phyloP scores from a whole-genome alignment of 108 stramenopile genomes.

The Asterionellopsis glacialis region DNA sequence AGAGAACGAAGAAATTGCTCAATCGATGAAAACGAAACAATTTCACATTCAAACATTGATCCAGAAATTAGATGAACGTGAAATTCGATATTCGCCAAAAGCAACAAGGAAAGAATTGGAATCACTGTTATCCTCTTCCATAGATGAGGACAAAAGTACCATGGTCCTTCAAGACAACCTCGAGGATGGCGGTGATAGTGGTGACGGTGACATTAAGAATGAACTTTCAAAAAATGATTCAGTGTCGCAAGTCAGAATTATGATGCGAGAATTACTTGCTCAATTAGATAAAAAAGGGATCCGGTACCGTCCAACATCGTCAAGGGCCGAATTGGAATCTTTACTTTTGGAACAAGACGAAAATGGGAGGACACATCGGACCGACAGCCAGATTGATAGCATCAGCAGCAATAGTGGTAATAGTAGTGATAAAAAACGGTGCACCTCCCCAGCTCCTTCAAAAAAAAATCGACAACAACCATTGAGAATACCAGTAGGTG shows the following conservation, averaged over 20 bases:
- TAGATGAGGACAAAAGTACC: no score
- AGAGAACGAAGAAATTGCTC: background rate
- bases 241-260: no score
- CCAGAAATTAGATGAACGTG: conserved; percentile 1
- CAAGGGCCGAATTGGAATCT: background rate
- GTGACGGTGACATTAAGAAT: no score
- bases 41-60: background rate
- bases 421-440: background rate
- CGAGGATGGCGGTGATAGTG: no score
- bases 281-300: background rate
- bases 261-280: no score
- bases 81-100: conserved; percentile 5
- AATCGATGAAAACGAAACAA: background rate
- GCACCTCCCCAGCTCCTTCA: background rate
- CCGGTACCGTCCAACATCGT: background rate
- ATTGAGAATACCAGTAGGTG: background rate
- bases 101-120: conserved; percentile 3
- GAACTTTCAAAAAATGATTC: no score
- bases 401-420: background rate
- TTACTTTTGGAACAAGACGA: background rate
- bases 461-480: background rate
- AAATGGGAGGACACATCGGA: background rate
- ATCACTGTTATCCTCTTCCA: no score
- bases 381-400: background rate
- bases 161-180: no score